phyloP scores from a whole-genome alignment of 2,329 filamentous ascomycete genomes.

The Diaporthe nobilis region DNA sequence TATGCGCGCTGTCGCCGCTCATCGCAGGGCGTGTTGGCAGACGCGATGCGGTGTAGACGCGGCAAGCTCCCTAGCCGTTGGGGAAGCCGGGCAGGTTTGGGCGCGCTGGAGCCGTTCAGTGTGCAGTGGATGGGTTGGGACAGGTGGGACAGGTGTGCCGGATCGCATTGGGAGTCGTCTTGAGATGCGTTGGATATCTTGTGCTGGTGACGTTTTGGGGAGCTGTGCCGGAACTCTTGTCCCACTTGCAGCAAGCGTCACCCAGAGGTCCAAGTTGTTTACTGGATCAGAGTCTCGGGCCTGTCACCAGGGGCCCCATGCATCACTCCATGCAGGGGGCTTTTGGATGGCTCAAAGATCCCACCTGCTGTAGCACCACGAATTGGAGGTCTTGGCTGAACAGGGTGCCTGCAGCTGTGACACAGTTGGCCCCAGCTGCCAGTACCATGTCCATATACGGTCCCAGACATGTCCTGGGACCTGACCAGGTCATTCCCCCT shows the following conservation, averaged over 20 bases:
- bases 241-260: conserved; percentile 34
- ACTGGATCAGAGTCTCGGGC: conserved; percentile 31
- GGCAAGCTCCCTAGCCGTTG: conserved; percentile 22
- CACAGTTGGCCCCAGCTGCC: conserved; percentile 32
- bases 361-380: conserved; percentile 8
- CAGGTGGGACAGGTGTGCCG: not conserved
- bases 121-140: conserved; percentile 23
- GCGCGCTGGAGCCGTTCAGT: conserved; percentile 6
- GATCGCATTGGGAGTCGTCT: conserved; percentile 18
- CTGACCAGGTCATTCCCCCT: not conserved
- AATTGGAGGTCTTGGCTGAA: not conserved
- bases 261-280: conserved; percentile 35
- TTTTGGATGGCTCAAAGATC: not conserved
- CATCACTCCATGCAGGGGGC: conserved; percentile 22
- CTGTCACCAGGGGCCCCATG: conserved; percentile 29
- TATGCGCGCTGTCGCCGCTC: conserved; percentile 37
- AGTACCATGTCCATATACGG: not conserved
- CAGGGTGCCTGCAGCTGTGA: conserved; percentile 30
- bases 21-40: conserved; percentile 39
- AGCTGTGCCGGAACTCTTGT: conserved; percentile 29
- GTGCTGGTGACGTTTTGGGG: conserved; percentile 29
- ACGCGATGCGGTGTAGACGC: conserved; percentile 38
- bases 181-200: not conserved
- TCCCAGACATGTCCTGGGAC: not conserved
- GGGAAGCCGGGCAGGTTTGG: conserved; percentile 8